These are phyloP conservation scores for Aureobasidium subglaciale DNA, from an alignment of 2,329 filamentous ascomycete species.

Conservation along the genomic window DNA sequence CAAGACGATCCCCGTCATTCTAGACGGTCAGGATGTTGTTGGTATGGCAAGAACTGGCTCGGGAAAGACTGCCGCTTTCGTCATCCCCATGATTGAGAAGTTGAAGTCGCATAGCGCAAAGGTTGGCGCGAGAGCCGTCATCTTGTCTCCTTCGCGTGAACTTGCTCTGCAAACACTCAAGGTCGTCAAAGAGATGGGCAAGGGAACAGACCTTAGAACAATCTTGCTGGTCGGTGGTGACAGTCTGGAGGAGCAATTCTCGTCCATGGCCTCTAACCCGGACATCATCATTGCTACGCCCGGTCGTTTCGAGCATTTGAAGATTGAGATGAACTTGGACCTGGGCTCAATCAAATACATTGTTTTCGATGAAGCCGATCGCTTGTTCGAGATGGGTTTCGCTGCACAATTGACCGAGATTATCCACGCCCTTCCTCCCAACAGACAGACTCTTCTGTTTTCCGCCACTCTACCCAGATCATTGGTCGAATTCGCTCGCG, in stretches of 20 bases:
- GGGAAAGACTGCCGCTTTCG: slow-evolving; percentile 95
- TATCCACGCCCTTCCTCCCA: slow-evolving; percentile 74
- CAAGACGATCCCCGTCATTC: slow-evolving; percentile 86
- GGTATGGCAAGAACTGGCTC: slow-evolving; percentile 99
- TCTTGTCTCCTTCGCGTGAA: slow-evolving; percentile 89
- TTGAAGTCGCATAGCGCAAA: slow-evolving; percentile 80
- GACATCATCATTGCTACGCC: slow-evolving; percentile 89
- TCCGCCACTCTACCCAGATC: slow-evolving; percentile 92
- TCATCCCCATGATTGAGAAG: slow-evolving; percentile 96
- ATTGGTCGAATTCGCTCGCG: slow-evolving; percentile 89
- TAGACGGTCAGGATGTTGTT: slow-evolving; percentile 91
- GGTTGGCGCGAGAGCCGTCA: slow-evolving; percentile 77
- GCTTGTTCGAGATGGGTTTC: slow-evolving; percentile 98
- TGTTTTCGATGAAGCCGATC: slow-evolving; percentile 95
- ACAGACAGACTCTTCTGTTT: slow-evolving; percentile 85
- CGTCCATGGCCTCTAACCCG: slow-evolving; percentile 85
- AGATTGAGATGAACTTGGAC: slow-evolving; percentile 92
- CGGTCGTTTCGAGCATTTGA: slow-evolving; percentile 89
- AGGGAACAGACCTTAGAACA: slow-evolving; percentile 84
- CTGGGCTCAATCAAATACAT: slow-evolving; percentile 88
- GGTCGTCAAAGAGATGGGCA: slow-evolving; percentile 89
- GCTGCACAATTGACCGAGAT: slow-evolving; percentile 90
- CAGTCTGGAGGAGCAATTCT: slow-evolving; percentile 90
- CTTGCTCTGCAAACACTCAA: slow-evolving; percentile 90
- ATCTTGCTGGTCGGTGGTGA: slow-evolving; percentile 91